Conservation (phyloP, 345 rosid genomes). For the Angophora floribunda region DNA sequence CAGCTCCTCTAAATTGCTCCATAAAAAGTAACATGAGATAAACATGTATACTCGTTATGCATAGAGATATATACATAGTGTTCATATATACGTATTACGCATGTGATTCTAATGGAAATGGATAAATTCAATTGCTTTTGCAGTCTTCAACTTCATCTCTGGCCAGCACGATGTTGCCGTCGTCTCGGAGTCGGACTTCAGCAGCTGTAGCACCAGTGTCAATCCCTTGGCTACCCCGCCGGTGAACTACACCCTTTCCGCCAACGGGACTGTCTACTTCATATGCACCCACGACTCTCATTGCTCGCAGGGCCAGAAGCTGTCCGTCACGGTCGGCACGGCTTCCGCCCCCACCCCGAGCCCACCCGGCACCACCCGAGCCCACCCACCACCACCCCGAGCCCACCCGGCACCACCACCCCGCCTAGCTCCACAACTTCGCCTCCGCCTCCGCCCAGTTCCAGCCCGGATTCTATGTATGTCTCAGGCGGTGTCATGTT, state of each 20-base stretch:
- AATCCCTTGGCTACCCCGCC: neutral
- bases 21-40: neutral
- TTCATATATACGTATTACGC: neutral
- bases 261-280: neutral
- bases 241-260: neutral
- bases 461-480: neutral
- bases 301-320: constrained; percentile 6
- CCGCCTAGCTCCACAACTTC: neutral
- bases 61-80: neutral
- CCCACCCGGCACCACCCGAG: neutral
- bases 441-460: neutral
- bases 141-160: constrained; percentile 18
- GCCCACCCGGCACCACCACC: neutral
- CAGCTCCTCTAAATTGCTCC: neutral
- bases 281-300: constrained; percentile 7
- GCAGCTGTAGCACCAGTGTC: constrained; percentile 1
- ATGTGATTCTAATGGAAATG: neutral
- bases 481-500: neutral
- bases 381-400: neutral
- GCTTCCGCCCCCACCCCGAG: neutral
- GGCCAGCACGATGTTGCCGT: constrained; percentile 13
- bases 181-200: constrained; percentile 2
- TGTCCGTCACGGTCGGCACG: neutral
- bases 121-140: neutral
- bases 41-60: neutral